Percentiles rank a stretch among this genome's conserved stretches.
Conservation (phyloP, 176 grass and related monocot species). For the Hordeum marinum region DNA sequence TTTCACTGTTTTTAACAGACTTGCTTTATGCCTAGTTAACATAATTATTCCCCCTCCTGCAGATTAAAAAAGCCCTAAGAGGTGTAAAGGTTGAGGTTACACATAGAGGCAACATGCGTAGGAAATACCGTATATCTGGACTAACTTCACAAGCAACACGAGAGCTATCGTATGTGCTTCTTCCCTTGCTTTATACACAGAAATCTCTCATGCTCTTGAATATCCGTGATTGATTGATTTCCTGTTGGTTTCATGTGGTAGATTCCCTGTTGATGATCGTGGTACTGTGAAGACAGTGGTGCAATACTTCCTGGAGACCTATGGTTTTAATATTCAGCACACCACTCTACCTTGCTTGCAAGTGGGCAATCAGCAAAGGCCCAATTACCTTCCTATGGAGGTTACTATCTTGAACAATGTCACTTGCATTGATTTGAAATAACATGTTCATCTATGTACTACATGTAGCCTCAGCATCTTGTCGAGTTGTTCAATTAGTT, state of each 20-base stretch:
- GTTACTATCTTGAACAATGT: slow-evolving; percentile 21
- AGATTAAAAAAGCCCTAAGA: slow-evolving; percentile 88
- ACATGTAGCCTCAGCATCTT: slow-evolving; percentile 13
- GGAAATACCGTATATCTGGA: slow-evolving; percentile 91
- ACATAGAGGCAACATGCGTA: slow-evolving; percentile 88
- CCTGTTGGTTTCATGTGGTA: slow-evolving; percentile 19
- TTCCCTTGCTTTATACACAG: neutral
- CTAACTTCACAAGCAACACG: slow-evolving; percentile 90
- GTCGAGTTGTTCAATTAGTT: neutral
- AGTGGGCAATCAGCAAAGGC: slow-evolving; percentile 93
- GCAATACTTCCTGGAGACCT: slow-evolving; percentile 86
- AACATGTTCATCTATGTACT: neutral
- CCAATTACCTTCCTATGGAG: slow-evolving; percentile 93
- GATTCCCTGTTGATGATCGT: slow-evolving; percentile 78
- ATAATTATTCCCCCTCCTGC: slow-evolving; percentile 3
- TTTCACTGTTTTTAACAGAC: neutral
- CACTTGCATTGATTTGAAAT: neutral
- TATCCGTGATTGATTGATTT: neutral
- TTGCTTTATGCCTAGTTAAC: neutral
- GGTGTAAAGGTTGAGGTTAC: slow-evolving; percentile 95
- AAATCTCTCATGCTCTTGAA: neutral
- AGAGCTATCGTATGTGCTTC: slow-evolving; percentile 65
- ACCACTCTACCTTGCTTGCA: slow-evolving; percentile 89
- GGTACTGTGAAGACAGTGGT: slow-evolving; percentile 96
- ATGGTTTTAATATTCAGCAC: slow-evolving; percentile 86